Base-by-base conservation (phyloP, 2,329 filamentous ascomycete genomes). In the Colletotrichum liaoningense region DNA sequence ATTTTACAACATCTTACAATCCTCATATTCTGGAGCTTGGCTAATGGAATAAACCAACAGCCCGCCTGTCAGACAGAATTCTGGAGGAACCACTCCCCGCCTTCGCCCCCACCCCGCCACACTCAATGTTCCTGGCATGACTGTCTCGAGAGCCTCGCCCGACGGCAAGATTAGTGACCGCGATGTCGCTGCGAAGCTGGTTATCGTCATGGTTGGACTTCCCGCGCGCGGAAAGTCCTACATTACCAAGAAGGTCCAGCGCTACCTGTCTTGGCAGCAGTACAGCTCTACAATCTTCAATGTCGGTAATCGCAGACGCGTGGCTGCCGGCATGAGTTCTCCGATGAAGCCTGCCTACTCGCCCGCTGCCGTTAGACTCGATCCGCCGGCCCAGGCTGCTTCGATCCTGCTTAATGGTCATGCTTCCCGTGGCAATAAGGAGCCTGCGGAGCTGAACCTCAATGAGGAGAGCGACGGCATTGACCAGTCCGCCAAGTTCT, bases 261-360 rank as follows among this genome's bases (percentile, higher is more conserved):
- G 97, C 74, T 99, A 98, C 81, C 86, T 99, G 63, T 96, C 97
- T 63, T 99, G 97, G 97, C 92, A 98, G 79, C 97, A 99, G 80
- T 96, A 99, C 83, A 94, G 98, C 79, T 97, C 95, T 14, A 90
- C 89, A 77, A 98, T 99, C 78, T 99, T 99, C 90, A 99, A 99
- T 79, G 97, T 99, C 49, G 97, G 97, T 74, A 96, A 98, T 83
- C 90, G 95, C 79, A 90, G 97, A 78, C 93, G 97, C 78, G 90
- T 95, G 63, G 94, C 93, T 22, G 94, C 93, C 56, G 93, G 93
- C 19, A 81, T 86, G 57, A 82, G 83, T 30, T 81, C 83, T n/a
- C 76, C 81, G 4, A 77, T 72, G 65, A 81, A 69, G 81, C 30
- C 81, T 84, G 22, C 86, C 88, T 7, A 84, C 85, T 33, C 72